Evolutionary conservation across 352 stramenopile genomes (phyloP), one percentile per base, ranked within the genome.

Genomic region (Pythium vanterpoolii): DNA sequence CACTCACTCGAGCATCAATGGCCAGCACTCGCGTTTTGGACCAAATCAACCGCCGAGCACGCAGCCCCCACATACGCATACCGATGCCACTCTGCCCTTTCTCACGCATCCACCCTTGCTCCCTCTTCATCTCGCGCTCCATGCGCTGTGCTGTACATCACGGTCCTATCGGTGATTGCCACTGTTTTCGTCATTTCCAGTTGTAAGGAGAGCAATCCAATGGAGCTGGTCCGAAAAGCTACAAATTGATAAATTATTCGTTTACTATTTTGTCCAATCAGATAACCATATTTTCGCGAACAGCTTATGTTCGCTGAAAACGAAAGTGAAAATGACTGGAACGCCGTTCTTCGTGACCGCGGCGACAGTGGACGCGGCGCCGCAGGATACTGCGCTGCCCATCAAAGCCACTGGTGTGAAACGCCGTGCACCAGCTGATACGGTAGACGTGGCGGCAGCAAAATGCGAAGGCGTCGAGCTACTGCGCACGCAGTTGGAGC

Each of bases 141-240:
- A n/a, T n/a, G n/a, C n/a, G n/a, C 44, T 45, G 43, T 26, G 27
- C 7, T n/a, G 44, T 33, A 23, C 47, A 56, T 40, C 36, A 31
- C 54, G 47, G 31, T 59, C 40, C 42, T 36, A 55, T 64, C 54
- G 36, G 48, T 31, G 4, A 10, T 19, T 47, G 33, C 48, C 5
- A 24, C 83, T 77, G 24, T 88, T 77, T 56, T 57, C 50, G 80
- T 90, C 80, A 87, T 52, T 72, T 90, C 77, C 80, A 87, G 77
- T 68, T 62, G 44, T 66, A 42, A 18, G 45, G 26, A 27, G n/a
- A 34, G 44, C 8, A 36, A 18, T n/a, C 10, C 5, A 18, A 28
- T 40, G 50, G 9, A 36, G 50, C 21, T 11, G 10, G 4, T 31
- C 48, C 3, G 2, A n/a, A 18, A 47, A 13, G 3, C 14, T 40